These are phyloP conservation scores for Beta corolliflora DNA, from an alignment of 179 eudicot species.

Conservation along the genomic window DNA sequence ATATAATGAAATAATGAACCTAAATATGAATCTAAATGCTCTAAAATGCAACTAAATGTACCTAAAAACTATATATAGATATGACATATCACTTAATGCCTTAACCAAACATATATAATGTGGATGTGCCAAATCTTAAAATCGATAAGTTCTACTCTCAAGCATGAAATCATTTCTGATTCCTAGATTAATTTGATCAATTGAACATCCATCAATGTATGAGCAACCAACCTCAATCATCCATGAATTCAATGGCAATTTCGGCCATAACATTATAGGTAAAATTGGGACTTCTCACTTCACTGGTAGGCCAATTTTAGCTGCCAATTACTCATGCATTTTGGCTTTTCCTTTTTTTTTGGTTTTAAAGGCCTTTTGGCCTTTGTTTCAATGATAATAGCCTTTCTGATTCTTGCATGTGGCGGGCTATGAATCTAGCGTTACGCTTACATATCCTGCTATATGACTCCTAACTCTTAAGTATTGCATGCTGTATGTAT, in stretches of 20 bases:
- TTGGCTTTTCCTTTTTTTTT: neutral
- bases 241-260: neutral
- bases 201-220: no score
- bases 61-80: no score
- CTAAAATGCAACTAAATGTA: no score
- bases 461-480: neutral
- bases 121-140: no score
- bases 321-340: neutral
- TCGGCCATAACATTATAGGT: neutral
- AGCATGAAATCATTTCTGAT: no score
- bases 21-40: no score
- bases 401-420: constrained; percentile 28
- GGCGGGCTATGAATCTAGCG: neutral
- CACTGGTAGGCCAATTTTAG: constrained; percentile 1
- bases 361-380: neutral
- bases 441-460: neutral
- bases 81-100: no score
- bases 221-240: no score
- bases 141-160: no score
- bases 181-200: no score
- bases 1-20: no score
- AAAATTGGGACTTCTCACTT: neutral
- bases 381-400: neutral
- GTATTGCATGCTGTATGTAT: neutral
- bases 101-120: no score